Evolutionary conservation across 495 filamentous ascomycete species (phyloP), one percentile per base, ranked within the genome.

Genomic region (Durotheca rogersii): DNA sequence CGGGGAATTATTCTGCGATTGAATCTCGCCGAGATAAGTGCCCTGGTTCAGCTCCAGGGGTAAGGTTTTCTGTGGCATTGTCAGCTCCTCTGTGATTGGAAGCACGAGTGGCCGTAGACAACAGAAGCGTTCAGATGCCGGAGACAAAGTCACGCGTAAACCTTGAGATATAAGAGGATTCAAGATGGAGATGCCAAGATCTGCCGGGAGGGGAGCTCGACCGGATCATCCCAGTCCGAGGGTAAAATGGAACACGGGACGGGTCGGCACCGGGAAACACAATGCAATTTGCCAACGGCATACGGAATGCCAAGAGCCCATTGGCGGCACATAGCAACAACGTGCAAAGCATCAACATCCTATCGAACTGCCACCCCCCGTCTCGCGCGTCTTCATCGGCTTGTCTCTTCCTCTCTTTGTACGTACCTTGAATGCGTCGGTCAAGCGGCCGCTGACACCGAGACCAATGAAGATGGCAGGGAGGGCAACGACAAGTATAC

Each of bases 31-130:
- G 6, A 82, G 52, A 38, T 83, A 73, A 0, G 60, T 73, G 20
- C 82, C 82, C 60, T 85, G 81, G n/a, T 55, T 53, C 27, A 83
- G 56, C 20, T 40, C 44, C 10, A 66, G 31, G 7, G 50, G 61
- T 11, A 14, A 19, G 29, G 59, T 58, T 55, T 60, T 60, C 62
- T 66, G 39, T 23, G 10, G n/a, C 42, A 58, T 50, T 23, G 41
- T 65, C 47, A 65, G 62, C 25, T 39, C 40, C n/a, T 16, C 34
- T 25, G 35, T 25, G 12, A 33, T 14, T 18, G 6, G 12, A 15
- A 34, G 5, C 18, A 38, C 9, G 18, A 12, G 0, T 34, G 32
- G 20, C 20, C 16, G 12, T n/a, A 27, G 9, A 4, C 4, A 27
- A 9, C 23, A 27, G 9, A 27, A 27, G 9, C 9, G 9, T 27